A percentile compares a stretch with the other conserved stretches of the same genome.
phyloP scores from a whole-genome alignment of 192 early-diverging fungal genomes.

The Neocallimastix lanati region DNA sequence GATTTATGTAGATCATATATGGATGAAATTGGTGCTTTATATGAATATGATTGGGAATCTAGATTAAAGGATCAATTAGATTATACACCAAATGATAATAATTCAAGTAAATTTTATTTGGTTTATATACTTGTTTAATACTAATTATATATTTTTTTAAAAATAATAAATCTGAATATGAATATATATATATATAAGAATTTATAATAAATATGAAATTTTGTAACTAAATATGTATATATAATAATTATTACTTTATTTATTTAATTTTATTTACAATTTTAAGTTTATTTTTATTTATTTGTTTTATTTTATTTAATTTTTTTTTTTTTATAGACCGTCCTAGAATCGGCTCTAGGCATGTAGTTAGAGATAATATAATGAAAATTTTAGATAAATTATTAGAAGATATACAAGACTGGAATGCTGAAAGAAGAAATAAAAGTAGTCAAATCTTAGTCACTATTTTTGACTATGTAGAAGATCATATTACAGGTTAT shows the following conservation, averaged over 20 bases:
- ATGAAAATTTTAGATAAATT: slow-evolving; percentile 21
- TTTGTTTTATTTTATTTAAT: background rate
- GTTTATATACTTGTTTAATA: too few species aligned
- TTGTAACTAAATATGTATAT: background rate
- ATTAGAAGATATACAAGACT: slow-evolving; percentile 20
- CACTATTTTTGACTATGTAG: slow-evolving; percentile 18
- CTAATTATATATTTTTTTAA: too few species aligned
- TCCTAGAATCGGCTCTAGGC: slow-evolving; percentile 23
- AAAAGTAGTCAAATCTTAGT: slow-evolving; percentile 15
- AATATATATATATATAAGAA: too few species aligned
- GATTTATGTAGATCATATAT: slow-evolving; percentile 6
- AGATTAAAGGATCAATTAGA: slow-evolving; percentile 36
- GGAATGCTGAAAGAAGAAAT: slow-evolving; percentile 21
- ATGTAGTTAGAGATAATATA: slow-evolving; percentile 28
- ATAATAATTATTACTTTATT: background rate
- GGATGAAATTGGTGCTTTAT: slow-evolving; percentile 21
- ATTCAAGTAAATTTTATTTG: background rate
- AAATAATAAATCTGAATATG: too few species aligned
- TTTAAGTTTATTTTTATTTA: background rate
- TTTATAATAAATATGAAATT: too few species aligned
- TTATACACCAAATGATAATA: slow-evolving; percentile 8
- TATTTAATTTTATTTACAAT: background rate
- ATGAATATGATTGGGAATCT: slow-evolving; percentile 28
- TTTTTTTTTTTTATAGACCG: slow-evolving; percentile 3
- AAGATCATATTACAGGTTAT: slow-evolving; percentile 31